Base-by-base conservation (phyloP, 163 green algal species). In the Chloromonas sp. region DNA sequence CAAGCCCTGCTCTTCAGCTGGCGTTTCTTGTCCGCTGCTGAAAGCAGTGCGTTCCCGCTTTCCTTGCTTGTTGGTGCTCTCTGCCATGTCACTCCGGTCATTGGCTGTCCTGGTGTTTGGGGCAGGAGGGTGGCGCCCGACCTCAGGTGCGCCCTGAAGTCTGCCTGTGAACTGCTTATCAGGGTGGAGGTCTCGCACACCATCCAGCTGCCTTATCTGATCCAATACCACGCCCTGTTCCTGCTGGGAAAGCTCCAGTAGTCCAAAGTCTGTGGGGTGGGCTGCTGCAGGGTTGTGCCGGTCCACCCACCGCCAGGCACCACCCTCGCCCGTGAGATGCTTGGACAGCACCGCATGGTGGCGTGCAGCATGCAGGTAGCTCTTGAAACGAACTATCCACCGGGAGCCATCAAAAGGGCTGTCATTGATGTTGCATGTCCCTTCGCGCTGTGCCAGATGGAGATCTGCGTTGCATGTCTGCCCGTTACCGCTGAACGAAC, bases 251-350 rank as follows among this genome's bases (percentile, higher is more conserved):
- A 85, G 8, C 81, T 77, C 2, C 13, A 89, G 14, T 74, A 98
- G 83, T 0, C 89, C 96, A 92, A 99, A 99, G 87, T 99, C 96
- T 70, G 96, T 98, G 8, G 96, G 96, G 79, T 92, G 92, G 58
- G 1, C 1, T 0, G 70, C 14, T 1, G 95, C 96, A 14, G 87
- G 74, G 87, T 98, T 98, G 57, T 87, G 58, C 1, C 96, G 85
- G 0, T 89, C 82, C 60, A 98, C 70, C 93, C 94, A 98, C 0
- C 85, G 36, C 94, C 94, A 98, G 3, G 58, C 74, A 1, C 71
- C 2, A 3, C 60, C 82, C 70, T 70, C 70, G 70, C 70, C 79
- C 58, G 79, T 59, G 2, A 83, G 59, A 1, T 13, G 2, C 1
- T 3, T 1, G 2, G 60, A 60, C 60, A 83, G 36, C 0, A 2